Evolutionary conservation across 78 protist genomes (phyloP), one percentile per base, ranked within the genome.

Genomic region (Capsaspora owczarzaki): DNA sequence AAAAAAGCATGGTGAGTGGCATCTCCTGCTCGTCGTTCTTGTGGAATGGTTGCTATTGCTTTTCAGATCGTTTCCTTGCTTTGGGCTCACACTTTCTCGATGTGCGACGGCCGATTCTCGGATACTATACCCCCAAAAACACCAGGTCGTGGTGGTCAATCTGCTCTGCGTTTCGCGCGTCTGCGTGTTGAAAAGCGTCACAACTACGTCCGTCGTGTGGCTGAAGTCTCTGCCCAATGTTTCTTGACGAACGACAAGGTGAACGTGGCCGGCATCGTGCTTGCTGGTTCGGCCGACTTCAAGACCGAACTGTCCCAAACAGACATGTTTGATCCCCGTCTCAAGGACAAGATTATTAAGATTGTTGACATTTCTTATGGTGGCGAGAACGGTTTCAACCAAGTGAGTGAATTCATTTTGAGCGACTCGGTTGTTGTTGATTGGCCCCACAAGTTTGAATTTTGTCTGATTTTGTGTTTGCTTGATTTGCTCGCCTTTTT

Each of bases 231-330:
- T 16, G 78, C 86, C 29, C 91, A 87, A 60, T 33, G 86, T 86
- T 98, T 95, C 87, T 95, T 98, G 69, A 88, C 95, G 76, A 90
- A 94, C 81, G 99, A 97, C 82, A 92, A 84, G 75, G 86, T 89
- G 38, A 98, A 97, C 82, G 99, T 97, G 38, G 10, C 82, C 23
- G 99, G 99, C 1, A 80, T 98, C 12, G 78, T 98, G 69, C 88
- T 98, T 0, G 99, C 99, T 33, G 99, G 99, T 76, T 90, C 96
- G 0, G 99, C 99, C 44, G 99, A 97, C 51, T 98, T 98, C 90
- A 98, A 98, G 89, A 89, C 87, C 23, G 98, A 88, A 61, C 90
- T 97, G 37, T 5, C 68, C 53, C 84, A 89, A 51, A 82, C 93
- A 10, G 98, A 94, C 66, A 81, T 95, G 84, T 95, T 97, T 80